Evolutionary conservation across 768 basidiomycete species (phyloP).

Genomic region (Leucocoprinus birnbaumii): DNA sequence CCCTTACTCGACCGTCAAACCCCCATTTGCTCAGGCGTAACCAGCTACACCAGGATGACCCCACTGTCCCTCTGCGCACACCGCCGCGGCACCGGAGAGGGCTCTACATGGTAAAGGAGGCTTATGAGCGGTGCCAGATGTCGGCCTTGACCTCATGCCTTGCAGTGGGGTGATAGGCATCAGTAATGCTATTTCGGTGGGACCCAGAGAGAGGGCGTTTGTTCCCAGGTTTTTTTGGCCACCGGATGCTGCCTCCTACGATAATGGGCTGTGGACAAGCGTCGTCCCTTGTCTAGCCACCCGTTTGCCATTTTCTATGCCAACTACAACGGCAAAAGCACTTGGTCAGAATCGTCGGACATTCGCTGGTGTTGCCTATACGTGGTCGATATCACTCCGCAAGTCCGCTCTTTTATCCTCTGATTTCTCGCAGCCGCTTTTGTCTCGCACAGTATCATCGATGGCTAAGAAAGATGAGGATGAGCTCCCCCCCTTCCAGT

Average conservation of each 20-base stretch:
- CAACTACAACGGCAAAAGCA: no score
- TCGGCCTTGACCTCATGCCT: slow-evolving; percentile 30
- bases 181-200: no score
- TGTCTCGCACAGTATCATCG: slow-evolving; percentile 24
- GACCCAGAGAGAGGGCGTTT: not conserved
- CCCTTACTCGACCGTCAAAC: slow-evolving; percentile 21
- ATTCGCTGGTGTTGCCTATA: not conserved
- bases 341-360: not conserved
- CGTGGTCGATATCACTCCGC: slow-evolving; percentile 15
- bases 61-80: slow-evolving; percentile 68
- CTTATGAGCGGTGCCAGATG: slow-evolving; percentile 62
- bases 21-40: slow-evolving; percentile 37
- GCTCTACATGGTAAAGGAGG: slow-evolving; percentile 57
- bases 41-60: slow-evolving; percentile 27
- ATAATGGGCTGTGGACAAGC: slow-evolving; percentile 66
- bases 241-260: slow-evolving; percentile 19
- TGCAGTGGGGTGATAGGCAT: not conserved
- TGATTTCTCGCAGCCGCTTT: not conserved
- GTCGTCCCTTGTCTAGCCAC: slow-evolving; percentile 42
- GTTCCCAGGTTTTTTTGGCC: not conserved
- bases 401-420: not conserved
- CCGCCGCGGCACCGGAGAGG: slow-evolving; percentile 69
- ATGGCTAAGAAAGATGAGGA: slow-evolving; percentile 57
- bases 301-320: not conserved
- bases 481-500: slow-evolving; percentile 59